Conservation (phyloP, 306 rosid species). For the Delonix regia region DNA sequence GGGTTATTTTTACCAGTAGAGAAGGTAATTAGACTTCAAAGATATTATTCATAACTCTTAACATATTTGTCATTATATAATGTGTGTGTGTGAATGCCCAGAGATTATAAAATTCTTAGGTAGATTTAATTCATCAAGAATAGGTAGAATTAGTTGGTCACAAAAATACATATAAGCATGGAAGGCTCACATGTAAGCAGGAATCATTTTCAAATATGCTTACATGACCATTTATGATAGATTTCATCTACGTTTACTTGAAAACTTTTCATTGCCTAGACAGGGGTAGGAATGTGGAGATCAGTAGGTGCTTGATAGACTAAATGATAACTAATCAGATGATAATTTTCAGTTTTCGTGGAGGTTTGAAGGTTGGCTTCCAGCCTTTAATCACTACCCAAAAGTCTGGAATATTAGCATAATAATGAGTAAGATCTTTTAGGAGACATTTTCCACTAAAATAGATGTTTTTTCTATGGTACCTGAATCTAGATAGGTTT, state of each 20-base stretch:
- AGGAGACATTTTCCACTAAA: conserved; percentile 23
- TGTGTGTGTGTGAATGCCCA: background rate
- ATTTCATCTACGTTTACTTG: background rate
- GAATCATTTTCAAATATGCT: background rate
- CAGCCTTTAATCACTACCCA: conserved; percentile 15
- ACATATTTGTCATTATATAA: background rate
- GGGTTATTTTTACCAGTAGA: background rate
- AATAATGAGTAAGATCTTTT: conserved; percentile 29
- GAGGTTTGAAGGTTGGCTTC: conserved; percentile 27
- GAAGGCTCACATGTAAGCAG: background rate
- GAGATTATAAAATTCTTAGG: background rate
- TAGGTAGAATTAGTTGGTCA: background rate
- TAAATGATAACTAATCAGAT: conserved; percentile 7
- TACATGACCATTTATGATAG: background rate
- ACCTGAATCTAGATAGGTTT: conserved; percentile 29
- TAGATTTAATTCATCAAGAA: background rate
- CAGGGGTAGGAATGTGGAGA: background rate
- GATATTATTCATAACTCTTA: too few relatives aligned
- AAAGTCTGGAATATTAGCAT: conserved; percentile 34
- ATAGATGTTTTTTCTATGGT: conserved; percentile 26
- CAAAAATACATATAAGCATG: background rate
- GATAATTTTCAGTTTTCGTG: conserved; percentile 5
- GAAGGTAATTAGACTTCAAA: background rate
- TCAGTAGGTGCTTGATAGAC: background rate
- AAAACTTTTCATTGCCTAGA: background rate